Evolutionary conservation across 345 rosid species (phyloP), one percentile per base, ranked within the genome.

Genomic region (Pistacia vera): DNA sequence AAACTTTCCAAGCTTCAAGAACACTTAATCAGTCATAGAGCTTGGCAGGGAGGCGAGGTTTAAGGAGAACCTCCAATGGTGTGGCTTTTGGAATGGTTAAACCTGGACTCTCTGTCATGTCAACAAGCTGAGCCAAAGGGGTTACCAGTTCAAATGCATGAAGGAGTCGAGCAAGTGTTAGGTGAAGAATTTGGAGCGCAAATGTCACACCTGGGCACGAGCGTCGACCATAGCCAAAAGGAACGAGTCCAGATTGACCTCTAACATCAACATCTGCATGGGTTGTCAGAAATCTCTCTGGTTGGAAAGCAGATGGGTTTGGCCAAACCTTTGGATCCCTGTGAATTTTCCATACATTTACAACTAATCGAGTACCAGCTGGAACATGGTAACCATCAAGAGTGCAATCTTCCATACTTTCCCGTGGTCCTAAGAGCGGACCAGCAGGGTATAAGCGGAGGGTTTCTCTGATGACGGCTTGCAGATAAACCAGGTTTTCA

Each of bases 391-490:
- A 88, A 58, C 90, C 92, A 0, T 74, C 77, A 33, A 91, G 64
- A 0, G 46, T 87, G 80, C 92, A 87, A 56, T 90, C 92, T 70
- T 85, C 85, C 70, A 63, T 66, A 46, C 88, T 89, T 51, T 84
- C 87, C 22, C 88, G 82, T 17, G 82, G 92, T 5, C 88, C 88
- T 52, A 80, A 75, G 12, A 90, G 87, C 4, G 97, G 93, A 7
- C 74, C 85, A 0, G 88, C 86, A 12, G 97, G 94, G 77, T 89
- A 86, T 18, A 92, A 63, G 12, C 93, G 79, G 41, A 90, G 75
- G 8, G 91, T 83, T 77, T 92, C 97, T 79, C 88, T 92, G 75
- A 87, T 33, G 30, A 88, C 81, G 8, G 97, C 92, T 71, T 88
- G 90, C 58, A 92, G 81, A 73, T 89, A 89, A 5, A 73, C 77